Conservation (phyloP, 495 filamentous ascomycete species). For the Staphylotrichum longicolle region DNA sequence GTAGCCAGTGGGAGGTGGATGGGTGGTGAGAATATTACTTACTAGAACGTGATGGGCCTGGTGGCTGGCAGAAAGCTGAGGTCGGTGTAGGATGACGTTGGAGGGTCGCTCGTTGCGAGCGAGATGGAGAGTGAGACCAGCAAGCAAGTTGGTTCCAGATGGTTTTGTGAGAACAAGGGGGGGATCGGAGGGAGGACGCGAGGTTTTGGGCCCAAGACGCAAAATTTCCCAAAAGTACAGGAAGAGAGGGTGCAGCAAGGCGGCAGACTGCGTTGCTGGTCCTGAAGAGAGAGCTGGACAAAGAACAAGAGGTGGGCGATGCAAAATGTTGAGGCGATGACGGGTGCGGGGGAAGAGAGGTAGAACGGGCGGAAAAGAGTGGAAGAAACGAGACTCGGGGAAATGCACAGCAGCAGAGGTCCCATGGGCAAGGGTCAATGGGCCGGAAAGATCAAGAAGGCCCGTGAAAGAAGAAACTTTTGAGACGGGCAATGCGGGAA, state of each 20-base stretch:
- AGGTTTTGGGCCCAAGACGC: slow-evolving; percentile 3
- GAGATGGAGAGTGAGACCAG: background rate
- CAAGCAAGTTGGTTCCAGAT: no score
- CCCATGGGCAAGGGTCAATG: background rate
- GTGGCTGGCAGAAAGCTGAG: background rate
- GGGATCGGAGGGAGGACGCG: background rate
- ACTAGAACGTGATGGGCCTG: background rate
- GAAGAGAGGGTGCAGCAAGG: slow-evolving; percentile 2
- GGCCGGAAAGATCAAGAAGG: background rate
- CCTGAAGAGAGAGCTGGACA: slow-evolving; percentile 15
- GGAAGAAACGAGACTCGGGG: background rate
- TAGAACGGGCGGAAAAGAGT: background rate
- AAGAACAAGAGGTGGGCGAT: slow-evolving; percentile 21
- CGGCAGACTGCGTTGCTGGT: slow-evolving; percentile 9
- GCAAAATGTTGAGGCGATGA: slow-evolving; percentile 15
- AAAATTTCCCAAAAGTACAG: slow-evolving; percentile 12
- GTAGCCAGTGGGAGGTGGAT: background rate
- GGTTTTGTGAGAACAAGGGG: background rate
- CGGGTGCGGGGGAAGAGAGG: background rate
- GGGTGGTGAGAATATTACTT: slow-evolving; percentile 5
- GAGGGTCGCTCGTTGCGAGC: background rate
- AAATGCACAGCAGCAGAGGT: background rate
- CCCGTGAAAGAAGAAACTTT: background rate
- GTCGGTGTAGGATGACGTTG: background rate
- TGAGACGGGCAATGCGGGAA: background rate